Evolutionary conservation across 192 early-diverging fungal genomes (phyloP).

Genomic region (Entophlyctis luteolus): DNA sequence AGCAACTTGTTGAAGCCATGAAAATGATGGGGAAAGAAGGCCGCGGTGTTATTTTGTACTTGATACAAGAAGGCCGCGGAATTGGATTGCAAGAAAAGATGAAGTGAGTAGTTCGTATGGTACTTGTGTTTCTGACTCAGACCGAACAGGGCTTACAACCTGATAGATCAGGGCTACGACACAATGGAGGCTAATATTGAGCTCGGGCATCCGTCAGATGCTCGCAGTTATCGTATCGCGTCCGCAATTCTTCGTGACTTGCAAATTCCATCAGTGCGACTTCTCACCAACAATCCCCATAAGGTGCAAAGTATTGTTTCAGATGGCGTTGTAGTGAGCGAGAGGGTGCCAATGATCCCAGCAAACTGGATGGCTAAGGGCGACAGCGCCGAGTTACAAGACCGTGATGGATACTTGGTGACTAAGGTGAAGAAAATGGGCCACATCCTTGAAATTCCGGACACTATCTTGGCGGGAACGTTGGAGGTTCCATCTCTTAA

Average conservation of each 20-base stretch:
- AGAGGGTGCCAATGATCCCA: slow-evolving; percentile 89
- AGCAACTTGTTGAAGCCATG: slow-evolving; percentile 14
- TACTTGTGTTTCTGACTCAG: no score
- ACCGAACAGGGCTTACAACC: slow-evolving; percentile 91
- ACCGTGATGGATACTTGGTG: slow-evolving; percentile 79
- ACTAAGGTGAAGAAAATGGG: slow-evolving; percentile 91
- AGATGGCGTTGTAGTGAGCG: slow-evolving; percentile 70
- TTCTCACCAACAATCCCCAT: slow-evolving; percentile 95
- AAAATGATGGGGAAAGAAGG: slow-evolving; percentile 74
- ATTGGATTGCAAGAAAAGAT: slow-evolving; percentile 93
- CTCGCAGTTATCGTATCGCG: slow-evolving; percentile 86
- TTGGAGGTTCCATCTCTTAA: no score
- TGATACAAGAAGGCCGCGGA: slow-evolving; percentile 93
- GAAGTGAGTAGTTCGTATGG: slow-evolving; percentile 49
- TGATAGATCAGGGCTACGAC: slow-evolving; percentile 93
- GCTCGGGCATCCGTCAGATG: slow-evolving; percentile 86
- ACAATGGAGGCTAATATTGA: slow-evolving; percentile 87
- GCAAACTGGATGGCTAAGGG: slow-evolving; percentile 60
- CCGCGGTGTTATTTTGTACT: slow-evolving; percentile 88
- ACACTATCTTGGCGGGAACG: neutral
- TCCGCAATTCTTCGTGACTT: slow-evolving; percentile 84
- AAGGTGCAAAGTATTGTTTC: slow-evolving; percentile 79
- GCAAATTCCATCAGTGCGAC: slow-evolving; percentile 62
- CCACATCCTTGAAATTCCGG: slow-evolving; percentile 72
- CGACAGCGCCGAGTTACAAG: slow-evolving; percentile 31